A percentile compares a stretch with the other conserved stretches of the same genome.
Evolutionary conservation across 495 filamentous ascomycete genomes (phyloP).

Genomic region (Aspergillus coremiiformis): DNA sequence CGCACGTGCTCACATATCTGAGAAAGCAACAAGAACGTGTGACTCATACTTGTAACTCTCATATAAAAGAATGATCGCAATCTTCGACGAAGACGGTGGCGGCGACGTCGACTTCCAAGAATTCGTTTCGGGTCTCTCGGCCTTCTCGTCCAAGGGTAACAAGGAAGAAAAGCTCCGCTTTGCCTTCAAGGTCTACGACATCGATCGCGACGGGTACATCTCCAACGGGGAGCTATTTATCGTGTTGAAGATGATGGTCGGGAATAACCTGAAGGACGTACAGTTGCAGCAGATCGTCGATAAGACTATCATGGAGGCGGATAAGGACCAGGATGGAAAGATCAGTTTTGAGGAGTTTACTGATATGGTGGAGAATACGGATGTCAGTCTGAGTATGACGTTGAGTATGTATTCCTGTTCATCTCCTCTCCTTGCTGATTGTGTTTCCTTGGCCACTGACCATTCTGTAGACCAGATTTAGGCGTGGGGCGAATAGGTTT

Average conservation of each 20-base stretch:
- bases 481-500: conserved; percentile 1
- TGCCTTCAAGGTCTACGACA: conserved; percentile 99
- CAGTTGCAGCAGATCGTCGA: conserved; percentile 93
- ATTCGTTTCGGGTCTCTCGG: conserved; percentile 91
- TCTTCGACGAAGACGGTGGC: conserved; percentile 98
- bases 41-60: too few relatives aligned
- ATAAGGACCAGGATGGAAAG: conserved; percentile 91
- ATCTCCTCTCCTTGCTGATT: not conserved
- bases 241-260: conserved; percentile 99
- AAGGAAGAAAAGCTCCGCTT: conserved; percentile 98
- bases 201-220: conserved; percentile 97
- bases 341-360: conserved; percentile 99
- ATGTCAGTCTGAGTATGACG: conserved; percentile 97
- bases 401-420: conserved; percentile 55
- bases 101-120: conserved; percentile 99
- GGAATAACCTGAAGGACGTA: conserved; percentile 97
- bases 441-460: conserved; percentile 16
- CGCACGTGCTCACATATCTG: conserved; percentile 7
- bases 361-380: conserved; percentile 97
- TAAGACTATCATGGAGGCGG: conserved; percentile 99
- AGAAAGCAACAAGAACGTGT: not conserved
- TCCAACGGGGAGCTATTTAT: conserved; percentile 99
- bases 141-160: conserved; percentile 96
- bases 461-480: conserved; percentile 29
- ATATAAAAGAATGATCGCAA: conserved; percentile 98